A percentile compares a stretch with the other conserved stretches of the same genome.
Evolutionary conservation across 2,329 filamentous ascomycete species (phyloP).

Genomic region (Clathrospora elynae): DNA sequence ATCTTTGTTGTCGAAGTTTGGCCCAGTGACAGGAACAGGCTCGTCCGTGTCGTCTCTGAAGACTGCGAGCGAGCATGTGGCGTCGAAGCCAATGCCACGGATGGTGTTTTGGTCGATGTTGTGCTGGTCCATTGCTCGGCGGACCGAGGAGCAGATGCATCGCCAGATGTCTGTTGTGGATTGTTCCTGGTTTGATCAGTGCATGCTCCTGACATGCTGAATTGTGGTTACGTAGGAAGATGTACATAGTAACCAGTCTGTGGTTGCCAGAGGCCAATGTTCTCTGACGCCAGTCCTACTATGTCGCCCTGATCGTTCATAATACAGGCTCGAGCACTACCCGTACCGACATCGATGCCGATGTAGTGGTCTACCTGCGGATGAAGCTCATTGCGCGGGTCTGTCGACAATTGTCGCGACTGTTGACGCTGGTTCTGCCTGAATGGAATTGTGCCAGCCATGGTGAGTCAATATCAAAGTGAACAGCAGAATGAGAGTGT

Average conservation of each 20-base stretch:
- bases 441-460: conserved; percentile 35
- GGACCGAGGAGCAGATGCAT: conserved; percentile 88
- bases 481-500: conserved; percentile 2
- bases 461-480: conserved; percentile 13
- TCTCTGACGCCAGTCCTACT: conserved; percentile 61
- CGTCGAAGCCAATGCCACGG: conserved; percentile 93
- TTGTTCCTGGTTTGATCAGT: conserved; percentile 72
- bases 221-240: background rate
- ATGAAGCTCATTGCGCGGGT: conserved; percentile 62
- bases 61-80: conserved; percentile 95
- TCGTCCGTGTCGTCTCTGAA: conserved; percentile 89
- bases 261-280: conserved; percentile 60
- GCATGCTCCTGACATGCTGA: background rate
- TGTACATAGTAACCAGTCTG: conserved; percentile 61
- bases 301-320: conserved; percentile 93
- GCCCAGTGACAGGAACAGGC: conserved; percentile 87
- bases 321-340: conserved; percentile 92
- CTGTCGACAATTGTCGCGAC: conserved; percentile 55
- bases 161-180: conserved; percentile 96
- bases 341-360: conserved; percentile 95
- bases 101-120: conserved; percentile 76
- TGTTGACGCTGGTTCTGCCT: conserved; percentile 37
- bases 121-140: conserved; percentile 79
- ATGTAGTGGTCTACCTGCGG: conserved; percentile 68
- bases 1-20: conserved; percentile 75